These are phyloP conservation scores for Sugiyamaella japonica DNA, from an alignment of 1,139 yeast genomes.

Conservation along the genomic window DNA sequence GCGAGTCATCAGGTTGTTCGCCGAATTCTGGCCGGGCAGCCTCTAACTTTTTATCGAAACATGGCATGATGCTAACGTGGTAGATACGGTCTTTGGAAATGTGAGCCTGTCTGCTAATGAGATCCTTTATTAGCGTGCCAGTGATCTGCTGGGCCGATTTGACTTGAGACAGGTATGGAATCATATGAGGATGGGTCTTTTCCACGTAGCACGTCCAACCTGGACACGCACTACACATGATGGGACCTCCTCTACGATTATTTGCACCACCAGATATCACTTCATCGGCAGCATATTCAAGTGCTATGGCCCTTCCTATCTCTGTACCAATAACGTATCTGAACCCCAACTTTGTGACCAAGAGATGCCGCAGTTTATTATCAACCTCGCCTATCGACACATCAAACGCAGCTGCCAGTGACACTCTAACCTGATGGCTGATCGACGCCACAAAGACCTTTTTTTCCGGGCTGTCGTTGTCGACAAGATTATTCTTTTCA, in stretches of 20 bases:
- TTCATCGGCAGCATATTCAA: conserved; percentile 59
- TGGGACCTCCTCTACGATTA: conserved; percentile 41
- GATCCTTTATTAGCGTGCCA: conserved; percentile 69
- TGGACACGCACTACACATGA: conserved; percentile 76
- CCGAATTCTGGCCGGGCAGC: conserved; percentile 78
- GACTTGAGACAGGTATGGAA: conserved; percentile 57
- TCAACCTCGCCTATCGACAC: conserved; percentile 60
- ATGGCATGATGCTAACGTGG: conserved; percentile 90
- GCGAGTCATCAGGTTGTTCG: neutral
- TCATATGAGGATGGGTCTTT: conserved; percentile 85
- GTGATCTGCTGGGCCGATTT: conserved; percentile 95
- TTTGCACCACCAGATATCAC: conserved; percentile 33
- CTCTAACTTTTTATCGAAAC: conserved; percentile 94
- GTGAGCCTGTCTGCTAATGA: conserved; percentile 45
- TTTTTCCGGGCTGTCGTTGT: conserved; percentile 18
- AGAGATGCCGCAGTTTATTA: conserved; percentile 55
- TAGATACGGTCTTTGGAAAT: conserved; percentile 50
- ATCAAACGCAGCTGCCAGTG: conserved; percentile 69
- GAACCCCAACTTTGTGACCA: conserved; percentile 65
- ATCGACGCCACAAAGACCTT: conserved; percentile 69
- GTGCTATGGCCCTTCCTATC: conserved; percentile 70
- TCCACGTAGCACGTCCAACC: conserved; percentile 97
- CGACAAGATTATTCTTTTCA: conserved; percentile 36
- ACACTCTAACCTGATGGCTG: conserved; percentile 83
- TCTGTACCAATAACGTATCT: conserved; percentile 80